These are phyloP conservation scores for Yamadazyma atlantica DNA, from an alignment of 1,139 yeast species.

Conservation along the genomic window DNA sequence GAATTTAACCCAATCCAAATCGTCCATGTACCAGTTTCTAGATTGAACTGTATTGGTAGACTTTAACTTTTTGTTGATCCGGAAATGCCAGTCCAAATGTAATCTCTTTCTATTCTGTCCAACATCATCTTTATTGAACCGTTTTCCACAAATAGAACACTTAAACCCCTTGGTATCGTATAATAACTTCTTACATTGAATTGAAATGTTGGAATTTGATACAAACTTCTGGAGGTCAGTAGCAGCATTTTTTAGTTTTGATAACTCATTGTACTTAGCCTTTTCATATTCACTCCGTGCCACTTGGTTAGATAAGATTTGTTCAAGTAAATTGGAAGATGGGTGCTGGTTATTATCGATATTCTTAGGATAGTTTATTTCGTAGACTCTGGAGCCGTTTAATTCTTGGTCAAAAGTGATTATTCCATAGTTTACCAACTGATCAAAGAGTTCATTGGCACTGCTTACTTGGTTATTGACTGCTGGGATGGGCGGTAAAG, in stretches of 20 bases:
- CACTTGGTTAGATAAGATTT: constrained; percentile 26
- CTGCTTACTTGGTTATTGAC: constrained; percentile 6
- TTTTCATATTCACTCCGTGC: constrained; percentile 34
- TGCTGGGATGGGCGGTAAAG: constrained; percentile 2
- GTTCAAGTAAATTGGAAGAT: constrained; percentile 33
- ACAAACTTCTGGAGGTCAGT: constrained; percentile 39
- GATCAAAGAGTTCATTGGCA: constrained; percentile 30
- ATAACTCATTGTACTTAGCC: constrained; percentile 27
- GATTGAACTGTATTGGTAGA: constrained; percentile 51
- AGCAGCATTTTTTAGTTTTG: constrained; percentile 21
- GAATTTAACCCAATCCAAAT: constrained; percentile 71
- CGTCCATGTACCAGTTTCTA: constrained; percentile 80
- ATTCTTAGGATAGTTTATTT: constrained; percentile 35
- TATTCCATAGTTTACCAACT: constrained; percentile 37
- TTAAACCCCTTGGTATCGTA: constrained; percentile 70
- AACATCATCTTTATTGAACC: constrained; percentile 65
- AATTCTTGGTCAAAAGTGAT: constrained; percentile 43
- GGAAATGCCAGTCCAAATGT: constrained; percentile 96
- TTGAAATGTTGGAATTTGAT: constrained; percentile 30
- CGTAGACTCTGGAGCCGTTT: constrained; percentile 39
- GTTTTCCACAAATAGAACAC: constrained; percentile 87
- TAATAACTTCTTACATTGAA: constrained; percentile 35
- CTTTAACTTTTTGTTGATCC: constrained; percentile 78
- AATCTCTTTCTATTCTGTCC: constrained; percentile 55
- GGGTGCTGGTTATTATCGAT: constrained; percentile 12